Percentiles rank a stretch among this genome's conserved stretches.
Evolutionary conservation across 2,329 filamentous ascomycete genomes (phyloP).

Genomic region (Colletotrichum nymphaeae): DNA sequence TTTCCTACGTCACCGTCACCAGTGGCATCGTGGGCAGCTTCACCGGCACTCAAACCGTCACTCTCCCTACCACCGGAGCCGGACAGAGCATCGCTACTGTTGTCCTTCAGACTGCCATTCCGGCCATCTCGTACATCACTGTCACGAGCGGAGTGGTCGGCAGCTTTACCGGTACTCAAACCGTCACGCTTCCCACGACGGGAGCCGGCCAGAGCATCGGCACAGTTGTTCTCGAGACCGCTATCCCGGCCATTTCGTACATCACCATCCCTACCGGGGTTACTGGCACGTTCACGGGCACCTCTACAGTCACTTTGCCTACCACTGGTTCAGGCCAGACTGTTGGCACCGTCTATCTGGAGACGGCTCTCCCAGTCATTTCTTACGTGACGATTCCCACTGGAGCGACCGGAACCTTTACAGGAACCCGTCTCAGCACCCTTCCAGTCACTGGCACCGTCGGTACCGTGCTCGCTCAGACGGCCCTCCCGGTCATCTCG

Average conservation of each 20-base stretch:
- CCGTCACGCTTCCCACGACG: background rate
- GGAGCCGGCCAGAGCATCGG: background rate
- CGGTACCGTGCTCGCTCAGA: background rate
- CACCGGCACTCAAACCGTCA: background rate
- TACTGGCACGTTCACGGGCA: background rate
- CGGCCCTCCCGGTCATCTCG: background rate
- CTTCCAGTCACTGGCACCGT: background rate
- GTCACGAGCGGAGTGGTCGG: background rate
- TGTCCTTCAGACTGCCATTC: background rate
- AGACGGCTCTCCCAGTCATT: background rate
- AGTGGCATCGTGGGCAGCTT: conserved; percentile 10
- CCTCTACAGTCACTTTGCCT: background rate
- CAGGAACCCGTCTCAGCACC: background rate
- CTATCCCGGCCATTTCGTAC: background rate
- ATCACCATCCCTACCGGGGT: background rate
- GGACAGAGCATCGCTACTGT: background rate
- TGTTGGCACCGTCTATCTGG: background rate
- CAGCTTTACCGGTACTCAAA: background rate
- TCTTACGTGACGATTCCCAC: background rate
- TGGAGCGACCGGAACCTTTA: background rate
- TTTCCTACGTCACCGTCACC: conserved; percentile 15
- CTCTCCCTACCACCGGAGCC: background rate
- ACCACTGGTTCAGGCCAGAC: background rate
- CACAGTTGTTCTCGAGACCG: background rate
- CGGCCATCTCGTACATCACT: background rate